Base-by-base conservation (phyloP, 2,329 filamentous ascomycete species). In the Conoideocrella luteorostrata region DNA sequence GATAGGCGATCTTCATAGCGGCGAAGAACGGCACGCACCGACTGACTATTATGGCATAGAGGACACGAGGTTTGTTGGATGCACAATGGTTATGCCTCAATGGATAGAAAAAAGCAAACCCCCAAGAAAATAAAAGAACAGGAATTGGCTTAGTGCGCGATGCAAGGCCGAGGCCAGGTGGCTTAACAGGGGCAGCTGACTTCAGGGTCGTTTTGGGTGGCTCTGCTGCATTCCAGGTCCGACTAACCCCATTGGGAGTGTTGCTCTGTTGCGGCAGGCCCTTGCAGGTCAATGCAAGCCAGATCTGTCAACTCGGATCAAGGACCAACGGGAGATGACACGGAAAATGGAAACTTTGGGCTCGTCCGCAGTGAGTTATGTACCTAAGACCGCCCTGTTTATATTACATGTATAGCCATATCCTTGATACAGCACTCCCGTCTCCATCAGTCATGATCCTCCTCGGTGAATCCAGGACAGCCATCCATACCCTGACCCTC, bases 391-490 rank as follows among this genome's bases (percentile, higher is more conserved):
- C n/a, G n/a, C n/a, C n/a, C n/a, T n/a, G n/a, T n/a, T n/a, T n/a
- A n/a, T n/a, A n/a, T n/a, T n/a, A n/a, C n/a, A n/a, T n/a, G n/a
- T 43, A 15, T 29, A 6, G 22, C 30, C n/a, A 6, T 33, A 10
- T 10, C 34, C n/a, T 18, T 18, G n/a, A n/a, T n/a, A n/a, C n/a
- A n/a, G n/a, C n/a, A n/a, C n/a, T n/a, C n/a, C n/a, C n/a, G n/a
- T n/a, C n/a, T n/a, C n/a, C 23, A 12, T 55, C 39, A 68, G 53
- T 83, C 78, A 49, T 84, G 80, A 55, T 96, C 90, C 57, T 95
- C 89, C 64, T 96, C 93, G 0, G 81, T 86, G 28, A 83, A 44
- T 1, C 93, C 93, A 0, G 93, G 91, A 70, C 93, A 98, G 0
- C 87, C 90, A 11, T 93, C 88, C 84, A 96, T 82, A 28, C 69